Evolutionary conservation across 257 asterid genomes (phyloP).

Genomic region (Plantago elongata): DNA sequence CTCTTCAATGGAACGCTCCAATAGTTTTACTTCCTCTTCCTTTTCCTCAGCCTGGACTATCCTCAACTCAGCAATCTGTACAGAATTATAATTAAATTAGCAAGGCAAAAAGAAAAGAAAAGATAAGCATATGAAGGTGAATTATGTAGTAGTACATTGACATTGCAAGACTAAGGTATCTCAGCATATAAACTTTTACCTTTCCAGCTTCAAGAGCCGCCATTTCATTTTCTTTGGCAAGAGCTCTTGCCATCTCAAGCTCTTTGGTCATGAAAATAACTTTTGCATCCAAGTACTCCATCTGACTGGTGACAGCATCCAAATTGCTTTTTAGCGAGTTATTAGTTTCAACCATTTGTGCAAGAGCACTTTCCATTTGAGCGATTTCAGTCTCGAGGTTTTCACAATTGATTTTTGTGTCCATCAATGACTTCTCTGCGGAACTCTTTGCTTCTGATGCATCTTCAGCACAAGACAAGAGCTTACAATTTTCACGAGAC

Average conservation of each 20-base stretch:
- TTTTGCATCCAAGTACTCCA: conserved; percentile 46
- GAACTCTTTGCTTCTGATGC: conserved; percentile 41
- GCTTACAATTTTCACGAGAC: conserved; percentile 41
- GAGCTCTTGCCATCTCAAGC: conserved; percentile 53
- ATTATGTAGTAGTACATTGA: not conserved
- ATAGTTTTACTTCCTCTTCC: conserved; percentile 82
- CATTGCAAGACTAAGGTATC: too few relatives aligned
- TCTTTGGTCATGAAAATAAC: conserved; percentile 43
- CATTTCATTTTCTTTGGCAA: conserved; percentile 70
- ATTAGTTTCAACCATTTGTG: conserved; percentile 46
- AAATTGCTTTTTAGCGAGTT: conserved; percentile 55
- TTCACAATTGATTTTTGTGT: conserved; percentile 39
- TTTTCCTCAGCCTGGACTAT: conserved; percentile 62
- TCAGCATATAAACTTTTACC: conserved; percentile 34
- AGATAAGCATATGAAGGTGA: not conserved
- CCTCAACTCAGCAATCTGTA: conserved; percentile 53
- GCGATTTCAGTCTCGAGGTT: conserved; percentile 59
- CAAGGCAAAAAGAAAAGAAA: not conserved
- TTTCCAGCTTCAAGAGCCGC: conserved; percentile 68
- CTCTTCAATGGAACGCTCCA: conserved; percentile 88
- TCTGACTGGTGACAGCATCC: conserved; percentile 42
- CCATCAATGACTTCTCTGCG: conserved; percentile 52
- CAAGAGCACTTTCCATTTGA: conserved; percentile 55
- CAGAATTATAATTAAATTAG: conserved; percentile 1
- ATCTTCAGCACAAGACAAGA: conserved; percentile 43